Percentiles rank a stretch among this genome's conserved stretches.
These are phyloP conservation scores for Lepidopterella palustris DNA, from an alignment of 495 filamentous ascomycete species.

Conservation along the genomic window DNA sequence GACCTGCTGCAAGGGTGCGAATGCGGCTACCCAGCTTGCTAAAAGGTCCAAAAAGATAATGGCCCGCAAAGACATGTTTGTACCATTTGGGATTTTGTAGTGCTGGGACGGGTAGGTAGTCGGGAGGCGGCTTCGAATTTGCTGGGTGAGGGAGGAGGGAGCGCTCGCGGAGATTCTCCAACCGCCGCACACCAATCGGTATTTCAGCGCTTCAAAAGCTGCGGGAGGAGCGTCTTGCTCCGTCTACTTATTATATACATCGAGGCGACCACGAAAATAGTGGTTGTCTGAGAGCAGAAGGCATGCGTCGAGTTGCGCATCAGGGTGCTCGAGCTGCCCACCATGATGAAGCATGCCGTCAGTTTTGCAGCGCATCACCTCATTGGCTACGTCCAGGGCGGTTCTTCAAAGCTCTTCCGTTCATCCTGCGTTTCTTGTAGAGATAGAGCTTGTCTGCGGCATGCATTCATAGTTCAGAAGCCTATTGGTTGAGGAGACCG, in stretches of 20 bases:
- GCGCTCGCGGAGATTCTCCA: constrained; percentile 19
- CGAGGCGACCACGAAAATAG: constrained; percentile 4
- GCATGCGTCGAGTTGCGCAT: constrained; percentile 8
- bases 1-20: constrained; percentile 1
- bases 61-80: not conserved
- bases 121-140: not conserved
- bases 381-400: constrained; percentile 20
- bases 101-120: not conserved
- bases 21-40: not conserved
- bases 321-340: constrained; percentile 15
- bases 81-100: not conserved
- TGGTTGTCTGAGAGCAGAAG: not conserved
- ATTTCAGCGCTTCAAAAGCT: constrained; percentile 18
- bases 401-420: constrained; percentile 5
- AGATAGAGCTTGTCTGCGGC: constrained; percentile 7
- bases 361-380: constrained; percentile 18
- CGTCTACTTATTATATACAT: constrained; percentile 14
- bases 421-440: constrained; percentile 2
- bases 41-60: not conserved
- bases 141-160: constrained; percentile 6
- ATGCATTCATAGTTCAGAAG: constrained; percentile 12
- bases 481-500: constrained; percentile 19
- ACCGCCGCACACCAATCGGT: constrained; percentile 20
- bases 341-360: constrained; percentile 7
- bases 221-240: not conserved